Evolutionary conservation across 805 yeast species (phyloP).

Genomic region (Teunomyces aglyptinius): DNA sequence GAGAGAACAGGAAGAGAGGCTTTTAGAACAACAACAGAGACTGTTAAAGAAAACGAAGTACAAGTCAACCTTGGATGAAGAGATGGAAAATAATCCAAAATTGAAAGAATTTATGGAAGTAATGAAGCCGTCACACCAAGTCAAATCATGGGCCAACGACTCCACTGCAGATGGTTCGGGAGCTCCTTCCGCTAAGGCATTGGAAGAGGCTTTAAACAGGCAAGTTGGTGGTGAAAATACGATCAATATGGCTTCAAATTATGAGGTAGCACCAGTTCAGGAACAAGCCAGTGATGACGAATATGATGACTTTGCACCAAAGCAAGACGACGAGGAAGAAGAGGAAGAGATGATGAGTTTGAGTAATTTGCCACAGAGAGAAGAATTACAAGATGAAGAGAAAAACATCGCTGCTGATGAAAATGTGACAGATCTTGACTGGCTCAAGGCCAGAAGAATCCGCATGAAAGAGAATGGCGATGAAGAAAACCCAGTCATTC

Average conservation of each 20-base stretch:
- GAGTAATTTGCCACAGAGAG: slow-evolving; percentile 17
- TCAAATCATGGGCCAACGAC: slow-evolving; percentile 75
- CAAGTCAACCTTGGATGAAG: slow-evolving; percentile 50
- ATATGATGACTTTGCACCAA: slow-evolving; percentile 44
- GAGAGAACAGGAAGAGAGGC: slow-evolving; percentile 41
- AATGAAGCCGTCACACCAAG: slow-evolving; percentile 71
- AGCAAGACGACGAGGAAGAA: slow-evolving; percentile 30
- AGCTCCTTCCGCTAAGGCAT: slow-evolving; percentile 43
- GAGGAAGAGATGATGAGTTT: slow-evolving; percentile 52
- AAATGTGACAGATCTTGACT: slow-evolving; percentile 71
- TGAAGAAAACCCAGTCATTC: slow-evolving; percentile 10
- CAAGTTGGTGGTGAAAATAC: slow-evolving; percentile 15
- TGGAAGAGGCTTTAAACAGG: slow-evolving; percentile 41
- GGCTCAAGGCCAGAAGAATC: slow-evolving; percentile 76
- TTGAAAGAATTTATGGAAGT: slow-evolving; percentile 79
- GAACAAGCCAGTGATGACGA: slow-evolving; percentile 53
- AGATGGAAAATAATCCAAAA: slow-evolving; percentile 62
- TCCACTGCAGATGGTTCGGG: slow-evolving; percentile 45
- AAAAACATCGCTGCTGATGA: slow-evolving; percentile 44
- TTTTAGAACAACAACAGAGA: slow-evolving; percentile 35
- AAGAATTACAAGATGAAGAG: slow-evolving; percentile 7
- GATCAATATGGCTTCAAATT: slow-evolving; percentile 6
- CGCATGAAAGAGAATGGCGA: slow-evolving; percentile 52
- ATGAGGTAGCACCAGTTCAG: slow-evolving; percentile 36
- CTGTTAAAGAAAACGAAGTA: slow-evolving; percentile 37